Base-by-base conservation (phyloP, 2,329 filamentous ascomycete species). In the Penicillium crustosum region DNA sequence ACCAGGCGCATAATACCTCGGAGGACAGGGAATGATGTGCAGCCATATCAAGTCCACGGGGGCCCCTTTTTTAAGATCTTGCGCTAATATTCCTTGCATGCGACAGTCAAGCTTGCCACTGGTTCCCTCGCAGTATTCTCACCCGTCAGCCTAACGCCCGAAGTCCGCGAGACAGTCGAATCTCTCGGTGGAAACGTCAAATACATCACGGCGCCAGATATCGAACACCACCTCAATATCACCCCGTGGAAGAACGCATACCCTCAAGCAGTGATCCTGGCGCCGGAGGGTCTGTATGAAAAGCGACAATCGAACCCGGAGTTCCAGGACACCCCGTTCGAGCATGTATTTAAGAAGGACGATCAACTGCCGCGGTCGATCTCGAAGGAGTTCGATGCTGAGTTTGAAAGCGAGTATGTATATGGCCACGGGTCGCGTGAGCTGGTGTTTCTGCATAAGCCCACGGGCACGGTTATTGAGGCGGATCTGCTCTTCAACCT, bases 161-260 rank as follows among this genome's bases (percentile, higher is more conserved):
- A 88, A 57, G 87, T 92, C 39, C 86, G 82, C 61, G 79, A 90
- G 51, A 78, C 82, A 54, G 75, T 85, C 21, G 80, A 86, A n/a
- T 73, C 79, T 35, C 78, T 91, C 56, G 87, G 87, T 61, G 87
- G 87, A 49, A 82, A 86, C 42, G 85, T 97, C 51, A 84, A 83
- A 65, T 97, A 97, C 81, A 87, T 99, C 64, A 81, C 93, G 27
- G 93, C 94, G 0, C 86, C 89, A 1, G 94, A 99, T 74, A 82
- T 90, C 52, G 92, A 99, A 79, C 94, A 99, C 76, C 94, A 99
- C 82, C 91, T 99, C 73, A 95, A 94, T 79, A 74, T 99, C 53
- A 88, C 89, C 0, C 82, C 90, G 49, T 99, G 94, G 93, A 86
- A 89, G 68, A 79, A 83, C 49, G 89, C 86, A 27, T 97, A 86